These are phyloP conservation scores for Pinus taeda DNA, from an alignment of 75 land plant genomes.

Conservation along the genomic window DNA sequence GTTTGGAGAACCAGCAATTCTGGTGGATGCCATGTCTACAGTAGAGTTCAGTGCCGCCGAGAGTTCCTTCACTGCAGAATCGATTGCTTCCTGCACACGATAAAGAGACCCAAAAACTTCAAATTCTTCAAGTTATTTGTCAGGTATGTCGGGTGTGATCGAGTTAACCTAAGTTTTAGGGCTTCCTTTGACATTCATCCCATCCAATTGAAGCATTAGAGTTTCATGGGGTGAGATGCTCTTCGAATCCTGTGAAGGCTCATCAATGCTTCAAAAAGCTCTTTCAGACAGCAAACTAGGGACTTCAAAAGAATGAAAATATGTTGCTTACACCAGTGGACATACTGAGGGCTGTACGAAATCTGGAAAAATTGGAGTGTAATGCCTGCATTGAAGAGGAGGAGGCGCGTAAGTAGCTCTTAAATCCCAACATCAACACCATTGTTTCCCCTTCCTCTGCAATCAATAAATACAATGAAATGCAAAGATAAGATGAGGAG, in stretches of 20 bases:
- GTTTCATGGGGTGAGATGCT: too few species aligned
- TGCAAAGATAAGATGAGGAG: too few species aligned
- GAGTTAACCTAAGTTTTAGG: too few species aligned
- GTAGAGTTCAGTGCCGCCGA: neutral
- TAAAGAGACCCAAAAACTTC: neutral
- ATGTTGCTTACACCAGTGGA: neutral
- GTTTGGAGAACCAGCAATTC: neutral
- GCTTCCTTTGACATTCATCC: too few species aligned
- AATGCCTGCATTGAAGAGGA: conserved; percentile 5
- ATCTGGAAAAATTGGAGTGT: neutral
- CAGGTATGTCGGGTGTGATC: too few species aligned
- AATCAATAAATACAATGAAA: too few species aligned
- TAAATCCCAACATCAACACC: neutral
- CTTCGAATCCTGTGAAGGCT: too few species aligned
- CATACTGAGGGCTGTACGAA: neutral
- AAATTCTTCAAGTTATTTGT: too few species aligned
- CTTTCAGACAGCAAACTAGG: too few species aligned
- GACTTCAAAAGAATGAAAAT: too few species aligned
- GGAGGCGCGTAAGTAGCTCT: conserved; percentile 8
- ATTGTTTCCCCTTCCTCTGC: neutral
- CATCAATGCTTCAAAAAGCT: too few species aligned
- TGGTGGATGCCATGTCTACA: neutral
- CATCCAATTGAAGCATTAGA: too few species aligned
- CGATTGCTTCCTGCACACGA: neutral
- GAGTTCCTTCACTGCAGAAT: neutral